phyloP scores from a whole-genome alignment of 345 rosid genomes.

The Brassica juncea region DNA sequence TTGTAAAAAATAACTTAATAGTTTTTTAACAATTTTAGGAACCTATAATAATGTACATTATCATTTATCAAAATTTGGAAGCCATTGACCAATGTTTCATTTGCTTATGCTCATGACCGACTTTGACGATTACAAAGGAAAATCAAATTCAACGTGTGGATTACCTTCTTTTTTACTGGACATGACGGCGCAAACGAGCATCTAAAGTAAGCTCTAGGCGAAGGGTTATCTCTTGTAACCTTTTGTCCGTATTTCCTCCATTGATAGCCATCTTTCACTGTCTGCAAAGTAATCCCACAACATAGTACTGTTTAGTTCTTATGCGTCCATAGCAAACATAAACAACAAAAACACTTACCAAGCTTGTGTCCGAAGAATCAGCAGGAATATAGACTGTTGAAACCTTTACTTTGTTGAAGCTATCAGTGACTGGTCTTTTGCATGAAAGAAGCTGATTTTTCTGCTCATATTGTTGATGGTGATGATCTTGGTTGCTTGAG shows the following conservation, averaged over 20 bases:
- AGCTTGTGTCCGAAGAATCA: slow-evolving; percentile 58
- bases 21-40: too few relatives aligned
- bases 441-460: slow-evolving; percentile 32
- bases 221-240: slow-evolving; percentile 97
- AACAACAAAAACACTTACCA: slow-evolving; percentile 46
- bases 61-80: too few relatives aligned
- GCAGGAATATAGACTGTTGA: slow-evolving; percentile 50
- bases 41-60: too few relatives aligned
- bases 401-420: slow-evolving; percentile 44
- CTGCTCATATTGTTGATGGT: slow-evolving; percentile 1
- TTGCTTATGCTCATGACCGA: background rate
- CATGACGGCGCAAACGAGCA: slow-evolving; percentile 90
- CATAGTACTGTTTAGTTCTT: background rate
- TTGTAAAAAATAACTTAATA: too few relatives aligned
- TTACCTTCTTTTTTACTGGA: slow-evolving; percentile 92
- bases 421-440: slow-evolving; percentile 50
- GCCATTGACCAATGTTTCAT: background rate
- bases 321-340: background rate
- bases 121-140: background rate
- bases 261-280: slow-evolving; percentile 84
- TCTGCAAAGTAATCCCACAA: slow-evolving; percentile 40
- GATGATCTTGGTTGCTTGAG: slow-evolving; percentile 61
- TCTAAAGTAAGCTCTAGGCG: slow-evolving; percentile 91
- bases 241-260: slow-evolving; percentile 99
- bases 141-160: background rate